Evolutionary conservation across 1,139 yeast genomes (phyloP), one percentile per base, ranked within the genome.

Genomic region (Saccharomyces hybrid): DNA sequence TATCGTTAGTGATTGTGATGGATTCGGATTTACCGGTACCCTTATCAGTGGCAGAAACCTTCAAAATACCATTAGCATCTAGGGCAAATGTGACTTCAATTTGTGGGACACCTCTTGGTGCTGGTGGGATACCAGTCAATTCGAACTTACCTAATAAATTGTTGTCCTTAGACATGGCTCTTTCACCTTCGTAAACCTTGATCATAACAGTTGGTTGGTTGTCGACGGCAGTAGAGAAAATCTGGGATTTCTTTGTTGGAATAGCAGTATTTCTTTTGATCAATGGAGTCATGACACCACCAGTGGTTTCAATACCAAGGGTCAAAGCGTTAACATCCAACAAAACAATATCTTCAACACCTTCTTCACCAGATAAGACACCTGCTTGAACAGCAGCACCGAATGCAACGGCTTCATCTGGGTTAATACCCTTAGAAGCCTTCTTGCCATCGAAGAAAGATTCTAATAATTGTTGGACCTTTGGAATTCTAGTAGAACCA

Each of bases 321-420:
- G 97, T 88, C 73, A 90, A 83, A 71, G 97, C 96, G 73, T 87
- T 86, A 66, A 87, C 96, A 75, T 88, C 96, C 69, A 88, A 81
- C 70, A 88, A 78, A 66, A 88, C 89, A 68, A 88, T 83, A 72
- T 88, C 96, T 70, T 87, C 95, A 57, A 86, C 73, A 38, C 44
- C 44, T 38, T 38, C 44, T 76, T 88, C 95, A 75, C 97, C 97
- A 61, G 95, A 82, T 63, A 90, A 78, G 64, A 90, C 91, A 81
- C 97, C 97, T 58, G 96, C 97, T 78, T 90, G 97, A 63, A 89
- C 96, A 64, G 97, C 96, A 59, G 97, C 97, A 82, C 97, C 97
- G 73, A 85, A 89, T 58, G 97, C 97, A 73, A 89, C 96, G 71
- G 96, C 96, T 79, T 89, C 96, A 77, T 90, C 97, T 57, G 97